These are phyloP conservation scores for Dendrocalamus sinicus DNA, from an alignment of 176 grass and related monocot genomes.

Conservation along the genomic window DNA sequence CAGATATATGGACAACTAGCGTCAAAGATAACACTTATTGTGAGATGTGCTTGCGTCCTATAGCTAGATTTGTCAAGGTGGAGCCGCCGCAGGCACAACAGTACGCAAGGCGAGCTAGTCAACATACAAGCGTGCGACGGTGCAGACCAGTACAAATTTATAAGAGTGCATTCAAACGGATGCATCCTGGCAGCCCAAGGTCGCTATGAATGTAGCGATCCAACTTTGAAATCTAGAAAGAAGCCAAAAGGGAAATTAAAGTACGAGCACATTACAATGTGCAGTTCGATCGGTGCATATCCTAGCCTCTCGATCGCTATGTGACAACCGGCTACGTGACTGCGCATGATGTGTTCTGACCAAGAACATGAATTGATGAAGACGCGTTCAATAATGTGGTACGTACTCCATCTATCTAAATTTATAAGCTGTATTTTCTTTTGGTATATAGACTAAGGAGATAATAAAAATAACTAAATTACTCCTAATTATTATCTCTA, in stretches of 20 bases:
- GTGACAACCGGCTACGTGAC: neutral
- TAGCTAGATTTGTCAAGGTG: no score
- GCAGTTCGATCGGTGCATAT: neutral
- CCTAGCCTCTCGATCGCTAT: neutral
- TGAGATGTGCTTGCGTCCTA: no score
- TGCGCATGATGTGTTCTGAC: neutral
- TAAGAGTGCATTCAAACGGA: neutral
- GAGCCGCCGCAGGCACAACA: no score
- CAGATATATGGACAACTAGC: neutral
- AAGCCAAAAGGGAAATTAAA: neutral
- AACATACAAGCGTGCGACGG: neutral
- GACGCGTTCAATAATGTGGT: neutral
- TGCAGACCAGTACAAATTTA: neutral
- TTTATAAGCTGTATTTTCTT: no score
- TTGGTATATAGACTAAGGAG: no score
- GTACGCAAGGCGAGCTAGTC: neutral
- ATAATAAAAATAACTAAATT: no score
- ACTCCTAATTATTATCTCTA: no score
- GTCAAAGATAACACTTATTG: neutral
- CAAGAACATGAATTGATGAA: neutral
- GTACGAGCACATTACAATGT: neutral
- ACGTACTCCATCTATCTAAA: no score
- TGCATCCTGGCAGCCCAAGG: neutral
- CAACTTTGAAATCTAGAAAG: neutral
- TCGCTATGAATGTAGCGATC: neutral